phyloP scores from a whole-genome alignment of 768 basidiomycete species.

The Pleurotus cornucopiae region DNA sequence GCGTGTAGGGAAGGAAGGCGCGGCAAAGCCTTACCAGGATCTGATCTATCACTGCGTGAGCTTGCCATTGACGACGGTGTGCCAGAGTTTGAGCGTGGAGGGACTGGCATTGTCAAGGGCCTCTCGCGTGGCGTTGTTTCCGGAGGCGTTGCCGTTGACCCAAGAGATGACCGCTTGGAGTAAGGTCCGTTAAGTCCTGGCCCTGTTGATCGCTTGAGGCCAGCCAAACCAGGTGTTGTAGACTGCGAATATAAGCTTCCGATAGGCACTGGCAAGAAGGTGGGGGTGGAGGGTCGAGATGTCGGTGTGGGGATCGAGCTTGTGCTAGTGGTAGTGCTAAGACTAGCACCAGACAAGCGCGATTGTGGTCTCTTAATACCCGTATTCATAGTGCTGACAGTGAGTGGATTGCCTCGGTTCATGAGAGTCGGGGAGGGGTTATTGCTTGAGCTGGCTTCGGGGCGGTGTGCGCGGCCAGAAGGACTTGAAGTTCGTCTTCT shows the following conservation, averaged over 20 bases:
- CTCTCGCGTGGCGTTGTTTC: conserved; percentile 23
- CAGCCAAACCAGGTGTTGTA: conserved; percentile 32
- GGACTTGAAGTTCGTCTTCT: conserved; percentile 63
- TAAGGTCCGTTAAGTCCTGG: conserved; percentile 37
- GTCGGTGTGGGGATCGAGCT: conserved; percentile 63
- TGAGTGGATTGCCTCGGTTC: conserved; percentile 30
- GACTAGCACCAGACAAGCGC: conserved; percentile 61
- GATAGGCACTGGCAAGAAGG: conserved; percentile 69
- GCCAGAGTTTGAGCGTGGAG: conserved; percentile 22
- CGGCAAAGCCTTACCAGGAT: conserved; percentile 35
- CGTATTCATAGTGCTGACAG: conserved; percentile 38
- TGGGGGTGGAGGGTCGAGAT: conserved; percentile 73
- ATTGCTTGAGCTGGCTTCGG: conserved; percentile 41
- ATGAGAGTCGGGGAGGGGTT: conserved; percentile 40
- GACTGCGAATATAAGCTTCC: conserved; percentile 41
- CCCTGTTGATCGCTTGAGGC: conserved; percentile 59
- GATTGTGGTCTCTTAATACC: conserved; percentile 66
- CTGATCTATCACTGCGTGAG: conserved; percentile 21
- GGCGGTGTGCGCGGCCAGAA: conserved; percentile 48
- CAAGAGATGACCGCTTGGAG: conserved; percentile 61
- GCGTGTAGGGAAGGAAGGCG: conserved; percentile 35
- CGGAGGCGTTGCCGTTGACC: conserved; percentile 33
- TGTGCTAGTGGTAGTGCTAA: conserved; percentile 43
- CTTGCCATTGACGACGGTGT: conserved; percentile 22
- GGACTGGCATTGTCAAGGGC: conserved; percentile 29